These are phyloP conservation scores for Keqinozyma sinolaborantium DNA, from an alignment of 1,139 yeast species.

Conservation along the genomic window DNA sequence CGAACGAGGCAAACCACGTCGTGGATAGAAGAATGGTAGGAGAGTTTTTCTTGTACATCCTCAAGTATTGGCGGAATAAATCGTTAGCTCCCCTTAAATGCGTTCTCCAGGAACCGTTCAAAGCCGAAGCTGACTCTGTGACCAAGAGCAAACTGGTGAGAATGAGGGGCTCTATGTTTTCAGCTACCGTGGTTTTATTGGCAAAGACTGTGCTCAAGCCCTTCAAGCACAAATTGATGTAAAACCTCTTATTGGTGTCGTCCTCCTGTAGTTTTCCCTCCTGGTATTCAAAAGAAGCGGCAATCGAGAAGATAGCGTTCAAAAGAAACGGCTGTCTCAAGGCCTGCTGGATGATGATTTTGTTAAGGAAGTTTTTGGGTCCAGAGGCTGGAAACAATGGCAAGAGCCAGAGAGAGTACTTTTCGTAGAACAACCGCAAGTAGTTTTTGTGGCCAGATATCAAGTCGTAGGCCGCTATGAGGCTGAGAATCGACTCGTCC, in stretches of 20 bases:
- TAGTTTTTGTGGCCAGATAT: constrained; percentile 12
- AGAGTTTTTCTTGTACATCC: constrained; percentile 8
- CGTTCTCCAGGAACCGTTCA: constrained; percentile 15
- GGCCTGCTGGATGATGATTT: constrained; percentile 12
- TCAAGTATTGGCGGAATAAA: constrained; percentile 13
- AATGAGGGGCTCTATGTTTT: constrained; percentile 14
- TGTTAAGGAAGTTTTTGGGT: constrained; percentile 12
- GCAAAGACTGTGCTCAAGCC: constrained; percentile 11
- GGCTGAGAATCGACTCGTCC: constrained; percentile 6
- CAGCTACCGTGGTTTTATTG: constrained; percentile 6
- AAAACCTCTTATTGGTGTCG: constrained; percentile 8
- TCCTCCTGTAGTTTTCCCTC: constrained; percentile 8
- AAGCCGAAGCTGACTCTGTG: constrained; percentile 13
- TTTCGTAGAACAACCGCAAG: constrained; percentile 13
- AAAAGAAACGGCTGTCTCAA: constrained; percentile 12
- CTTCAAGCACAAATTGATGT: constrained; percentile 9
- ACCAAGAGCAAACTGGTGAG: constrained; percentile 14
- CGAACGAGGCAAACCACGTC: constrained; percentile 17
- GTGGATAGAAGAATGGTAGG: constrained; percentile 13
- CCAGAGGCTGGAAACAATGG: constrained; percentile 13
- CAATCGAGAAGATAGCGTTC: constrained; percentile 13
- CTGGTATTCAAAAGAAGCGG: constrained; percentile 13
- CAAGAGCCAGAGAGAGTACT: constrained; percentile 15
- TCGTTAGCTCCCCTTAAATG: constrained; percentile 16
- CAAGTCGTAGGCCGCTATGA: constrained; percentile 12